Base-by-base conservation (phyloP, 345 rosid species). In the Ricinus communis region DNA sequence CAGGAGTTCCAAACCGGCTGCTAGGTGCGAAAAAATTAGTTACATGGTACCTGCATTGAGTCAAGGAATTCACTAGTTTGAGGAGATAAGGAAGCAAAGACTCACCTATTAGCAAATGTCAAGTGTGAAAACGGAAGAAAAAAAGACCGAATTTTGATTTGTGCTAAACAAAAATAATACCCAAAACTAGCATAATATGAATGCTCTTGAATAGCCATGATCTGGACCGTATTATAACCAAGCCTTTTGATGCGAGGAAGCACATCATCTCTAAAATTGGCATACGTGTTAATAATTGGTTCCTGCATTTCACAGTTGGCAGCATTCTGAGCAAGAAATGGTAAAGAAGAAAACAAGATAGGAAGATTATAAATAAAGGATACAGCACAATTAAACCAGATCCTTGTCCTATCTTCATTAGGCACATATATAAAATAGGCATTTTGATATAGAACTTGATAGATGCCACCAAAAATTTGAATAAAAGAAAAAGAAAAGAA, bases 201-300 rank as follows among this genome's bases (percentile, higher is more conserved):
- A 74, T 94, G 98, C 82, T 94, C 98, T 80, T 94, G 97, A 78
- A 94, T 88, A 65, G 98, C 98, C 98, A 94, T 94, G 76, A 94
- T 84, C 86, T 94, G 98, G 69, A 94, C 97, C 50, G 95, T 95
- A 85, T 94, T 94, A 71, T 94, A 94, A 57, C 97, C 98, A 61
- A 94, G 92, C 73, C 56, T 85, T 84, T 94, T 94, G 72, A 94
- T 90, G 60, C 97, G 97, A 59, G 98, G 98, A 81, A 94, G 96
- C 77, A 94, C 87, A 62, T 94, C 89, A 79, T 94, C 98, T 85
- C 97, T 90, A 75, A 94, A 91, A 83, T 83, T 90, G 67, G 85
- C 87, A 76, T 91, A 91, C 50, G 95, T 87, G 75, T 94, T 91
- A 74, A 94, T 91, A 67, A 69, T 71, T 71, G 96, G 95, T 77